Base-by-base conservation (phyloP, 1,284 basidiomycete species). In the Marasmius oreades region DNA sequence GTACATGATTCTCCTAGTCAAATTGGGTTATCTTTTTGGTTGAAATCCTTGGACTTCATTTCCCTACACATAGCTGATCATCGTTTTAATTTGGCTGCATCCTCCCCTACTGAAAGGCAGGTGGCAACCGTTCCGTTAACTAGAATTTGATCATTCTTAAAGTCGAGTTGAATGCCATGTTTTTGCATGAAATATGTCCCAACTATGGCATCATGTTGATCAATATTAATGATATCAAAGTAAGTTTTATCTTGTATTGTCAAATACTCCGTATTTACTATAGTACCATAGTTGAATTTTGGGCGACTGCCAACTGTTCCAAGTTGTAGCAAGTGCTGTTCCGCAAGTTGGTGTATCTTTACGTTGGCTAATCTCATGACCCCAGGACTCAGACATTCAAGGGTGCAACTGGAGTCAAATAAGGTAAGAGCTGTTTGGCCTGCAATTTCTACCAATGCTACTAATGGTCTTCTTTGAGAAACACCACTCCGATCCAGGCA, bases 151-250 rank as follows among this genome's bases (percentile, higher is more conserved):
- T 61, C 31, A 4, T 56, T 50, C 26, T 63, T 52, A 51, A 73
- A 69, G 53, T 70, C 67, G 0, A 73, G 47, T 2, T 59, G 18
- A 1, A 70, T 61, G 1, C 62, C 55, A 48, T 65, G 53, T 43
- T 61, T 39, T 5, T 47, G 26, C 52, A 71, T 62, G 59, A 69
- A 71, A 5, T 65, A 64, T 0, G 67, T 67, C 2, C 70, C 70
- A 0, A 73, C 56, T 0, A 73, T 62, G 0, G 62, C 47, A 42
- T 73, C 68, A 53, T 72, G 72, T 0, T 61, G 53, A 44, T 70
- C 70, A 0, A 72, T 23, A 55, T 73, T 70, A 0, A 64, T 64
- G 1, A 72, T 56, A 46, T 73, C 69, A 23, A 70, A 62, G 45
- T 69, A 67, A 0, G 54, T 31, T 16, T 60, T 23, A 5, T 58